Evolutionary conservation across 2,329 filamentous ascomycete genomes (phyloP).

Genomic region (Hymenotorrendiella dingleyae): DNA sequence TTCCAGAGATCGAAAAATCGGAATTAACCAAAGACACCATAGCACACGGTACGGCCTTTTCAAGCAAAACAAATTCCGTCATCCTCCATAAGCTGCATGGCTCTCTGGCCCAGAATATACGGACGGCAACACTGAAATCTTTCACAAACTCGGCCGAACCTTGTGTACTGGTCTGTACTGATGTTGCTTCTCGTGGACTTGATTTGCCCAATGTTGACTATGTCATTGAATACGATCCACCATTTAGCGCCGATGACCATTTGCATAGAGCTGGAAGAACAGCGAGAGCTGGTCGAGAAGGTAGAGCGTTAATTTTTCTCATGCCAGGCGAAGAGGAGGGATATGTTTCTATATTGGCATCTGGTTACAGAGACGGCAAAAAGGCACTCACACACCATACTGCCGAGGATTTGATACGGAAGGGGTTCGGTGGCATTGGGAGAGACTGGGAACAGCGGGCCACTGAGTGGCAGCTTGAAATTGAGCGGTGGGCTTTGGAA

Average conservation of each 20-base stretch:
- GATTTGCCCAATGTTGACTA: slow-evolving; percentile 93
- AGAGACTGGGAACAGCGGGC: slow-evolving; percentile 58
- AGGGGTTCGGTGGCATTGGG: slow-evolving; percentile 50
- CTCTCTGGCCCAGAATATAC: slow-evolving; percentile 79
- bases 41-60: slow-evolving; percentile 65
- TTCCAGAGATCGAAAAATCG: slow-evolving; percentile 24
- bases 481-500: slow-evolving; percentile 60
- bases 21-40: slow-evolving; percentile 52
- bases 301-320: slow-evolving; percentile 83
- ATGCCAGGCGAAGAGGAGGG: slow-evolving; percentile 87
- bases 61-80: slow-evolving; percentile 71
- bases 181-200: slow-evolving; percentile 90
- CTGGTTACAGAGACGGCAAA: slow-evolving; percentile 41
- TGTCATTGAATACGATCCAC: slow-evolving; percentile 92
- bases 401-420: slow-evolving; percentile 61
- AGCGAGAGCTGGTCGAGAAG: slow-evolving; percentile 82
- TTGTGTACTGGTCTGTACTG: slow-evolving; percentile 83
- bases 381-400: slow-evolving; percentile 59
- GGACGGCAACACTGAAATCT: slow-evolving; percentile 76
- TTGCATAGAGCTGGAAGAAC: slow-evolving; percentile 92
- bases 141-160: slow-evolving; percentile 71
- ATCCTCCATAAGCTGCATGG: slow-evolving; percentile 83
- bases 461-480: slow-evolving; percentile 61
- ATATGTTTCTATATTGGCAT: slow-evolving; percentile 59
- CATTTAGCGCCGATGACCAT: slow-evolving; percentile 89